phyloP scores from a whole-genome alignment of 2,329 filamentous ascomycete genomes.

The Ceratocystis eucalypticola region DNA sequence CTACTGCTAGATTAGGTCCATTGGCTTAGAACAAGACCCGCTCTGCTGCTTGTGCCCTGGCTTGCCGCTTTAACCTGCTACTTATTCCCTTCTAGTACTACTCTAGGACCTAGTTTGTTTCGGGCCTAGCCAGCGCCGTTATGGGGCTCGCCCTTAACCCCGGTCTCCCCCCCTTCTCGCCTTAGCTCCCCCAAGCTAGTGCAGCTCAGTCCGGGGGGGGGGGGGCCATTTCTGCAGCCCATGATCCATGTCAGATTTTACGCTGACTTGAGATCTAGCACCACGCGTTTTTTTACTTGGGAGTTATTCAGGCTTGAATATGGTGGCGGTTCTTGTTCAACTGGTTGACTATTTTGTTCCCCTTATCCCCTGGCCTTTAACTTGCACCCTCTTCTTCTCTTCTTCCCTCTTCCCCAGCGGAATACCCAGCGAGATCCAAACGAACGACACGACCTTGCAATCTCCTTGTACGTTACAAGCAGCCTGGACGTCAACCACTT shows the following conservation, averaged over 20 bases:
- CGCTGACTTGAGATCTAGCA: neutral
- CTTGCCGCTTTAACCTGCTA: neutral
- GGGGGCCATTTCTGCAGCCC: neutral
- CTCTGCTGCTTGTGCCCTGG: neutral
- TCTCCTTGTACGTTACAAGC: neutral
- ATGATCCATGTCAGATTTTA: neutral
- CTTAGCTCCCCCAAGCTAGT: neutral
- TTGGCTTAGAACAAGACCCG: no score
- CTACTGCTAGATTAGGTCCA: no score
- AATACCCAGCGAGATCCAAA: neutral
- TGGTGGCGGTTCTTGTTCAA: neutral
- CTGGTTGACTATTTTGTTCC: neutral
- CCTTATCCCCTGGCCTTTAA: neutral
- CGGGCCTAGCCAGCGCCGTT: neutral
- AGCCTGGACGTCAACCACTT: neutral
- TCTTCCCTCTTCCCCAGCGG: neutral
- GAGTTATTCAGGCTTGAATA: neutral
- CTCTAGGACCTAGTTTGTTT: neutral
- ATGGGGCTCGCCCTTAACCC: neutral
- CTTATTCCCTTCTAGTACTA: neutral
- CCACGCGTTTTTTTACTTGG: neutral
- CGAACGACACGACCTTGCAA: neutral
- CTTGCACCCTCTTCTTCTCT: neutral
- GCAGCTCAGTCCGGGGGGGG: neutral
- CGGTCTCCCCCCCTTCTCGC: neutral